These are phyloP conservation scores for Bryoglossum gracile DNA, from an alignment of 495 filamentous ascomycete species.

Conservation along the genomic window DNA sequence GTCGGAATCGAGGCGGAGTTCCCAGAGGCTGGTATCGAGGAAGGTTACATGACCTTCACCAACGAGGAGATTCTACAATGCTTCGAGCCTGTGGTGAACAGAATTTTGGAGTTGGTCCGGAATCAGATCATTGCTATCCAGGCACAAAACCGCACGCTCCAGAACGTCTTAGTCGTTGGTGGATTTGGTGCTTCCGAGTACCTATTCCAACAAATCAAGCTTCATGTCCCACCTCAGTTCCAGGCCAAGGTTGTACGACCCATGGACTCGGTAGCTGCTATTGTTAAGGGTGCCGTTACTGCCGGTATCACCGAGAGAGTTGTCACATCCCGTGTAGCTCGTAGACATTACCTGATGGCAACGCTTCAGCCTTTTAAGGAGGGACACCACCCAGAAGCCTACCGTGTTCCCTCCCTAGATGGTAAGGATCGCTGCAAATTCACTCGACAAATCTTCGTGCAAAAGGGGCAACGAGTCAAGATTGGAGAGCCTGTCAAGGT, in stretches of 20 bases:
- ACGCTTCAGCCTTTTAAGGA: conserved; percentile 98
- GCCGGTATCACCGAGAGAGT: conserved; percentile 95
- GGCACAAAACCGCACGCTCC: conserved; percentile 61
- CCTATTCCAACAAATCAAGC: conserved; percentile 74
- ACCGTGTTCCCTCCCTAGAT: conserved; percentile 92
- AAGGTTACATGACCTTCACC: conserved; percentile 77
- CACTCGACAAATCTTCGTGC: conserved; percentile 96
- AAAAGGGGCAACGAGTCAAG: conserved; percentile 97
- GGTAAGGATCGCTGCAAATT: conserved; percentile 99
- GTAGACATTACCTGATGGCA: conserved; percentile 98
- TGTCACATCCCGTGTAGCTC: conserved; percentile 94
- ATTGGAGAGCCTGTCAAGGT: conserved; percentile 99
- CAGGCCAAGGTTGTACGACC: conserved; percentile 70
- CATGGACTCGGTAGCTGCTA: conserved; percentile 72
- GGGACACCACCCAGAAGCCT: conserved; percentile 95
- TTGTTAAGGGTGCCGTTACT: conserved; percentile 70
- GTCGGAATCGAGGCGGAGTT: conserved; percentile 73
- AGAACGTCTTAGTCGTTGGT: conserved; percentile 69
- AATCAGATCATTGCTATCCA: conserved; percentile 77
- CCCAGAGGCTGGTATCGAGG: conserved; percentile 68
- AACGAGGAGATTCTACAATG: conserved; percentile 74
- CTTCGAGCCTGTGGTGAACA: conserved; percentile 67
- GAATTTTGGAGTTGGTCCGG: conserved; percentile 63
- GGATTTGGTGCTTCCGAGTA: conserved; percentile 72
- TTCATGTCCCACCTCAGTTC: conserved; percentile 75